Base-by-base conservation (phyloP, 257 asterid species). In the Osmanthus fragrans region DNA sequence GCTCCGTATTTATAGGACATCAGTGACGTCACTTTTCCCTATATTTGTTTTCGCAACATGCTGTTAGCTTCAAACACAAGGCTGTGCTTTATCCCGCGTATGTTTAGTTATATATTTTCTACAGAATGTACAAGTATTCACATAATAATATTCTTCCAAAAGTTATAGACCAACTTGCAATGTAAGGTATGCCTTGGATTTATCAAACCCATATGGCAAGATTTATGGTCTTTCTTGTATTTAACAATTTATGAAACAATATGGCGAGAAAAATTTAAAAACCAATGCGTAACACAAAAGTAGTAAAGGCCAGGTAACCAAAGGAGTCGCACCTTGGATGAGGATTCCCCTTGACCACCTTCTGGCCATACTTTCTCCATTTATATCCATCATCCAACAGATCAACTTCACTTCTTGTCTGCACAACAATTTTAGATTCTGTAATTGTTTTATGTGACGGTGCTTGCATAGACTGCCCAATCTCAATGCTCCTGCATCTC, bases 291-390 rank as follows among this genome's bases (percentile, higher is more conserved):
- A 51, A n/a, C 4, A 45, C 3, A 54, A 37, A 49, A 42, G 9
- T 30, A 19, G 79, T 45, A n/a, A 81, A 76, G 21, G 60, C n/a
- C 37, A 49, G 10, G 21, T 37, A 64, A 78, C 36, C 47, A 77
- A 7, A 36, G 32, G 45, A 40, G 39, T 19, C 47, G 7, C 71
- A 94, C 99, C 99, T 94, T 73, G 97, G 99, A 77, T 94, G 85
- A 77, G 88, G 91, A 83, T 91, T 92, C 56, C 98, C 98, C 82
- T 94, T 94, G 13, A 94, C 97, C 70, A 91, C 94, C 83, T 94
- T 94, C 80, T 94, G 98, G 76, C 98, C 98, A 29, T 94, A 94
- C 81, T 94, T 94, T 75, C 97, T 84, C 98, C 98, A 94, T 84
- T 90, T 94, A 79, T 81, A 94, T 33, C 97, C 97, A 80, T 94